Conservation (phyloP, 768 basidiomycete genomes). For the Auriculariales sp. region DNA sequence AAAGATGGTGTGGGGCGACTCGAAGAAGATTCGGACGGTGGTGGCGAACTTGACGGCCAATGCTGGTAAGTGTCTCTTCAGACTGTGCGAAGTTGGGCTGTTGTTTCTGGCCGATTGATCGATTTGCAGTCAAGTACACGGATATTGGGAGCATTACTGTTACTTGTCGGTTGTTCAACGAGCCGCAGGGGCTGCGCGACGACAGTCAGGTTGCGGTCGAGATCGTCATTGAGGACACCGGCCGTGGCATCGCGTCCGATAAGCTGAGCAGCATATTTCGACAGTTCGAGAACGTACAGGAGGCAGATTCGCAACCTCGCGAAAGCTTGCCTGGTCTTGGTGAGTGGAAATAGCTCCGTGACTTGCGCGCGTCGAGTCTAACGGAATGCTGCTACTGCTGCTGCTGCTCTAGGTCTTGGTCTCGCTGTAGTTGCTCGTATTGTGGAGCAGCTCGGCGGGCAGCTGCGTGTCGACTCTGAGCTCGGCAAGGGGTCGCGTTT, state of each 20-base stretch:
- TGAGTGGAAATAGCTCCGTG: background rate
- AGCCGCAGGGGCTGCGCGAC: constrained; percentile 34
- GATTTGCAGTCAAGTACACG: constrained; percentile 54
- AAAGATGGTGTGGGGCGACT: constrained; percentile 51
- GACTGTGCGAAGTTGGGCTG: background rate
- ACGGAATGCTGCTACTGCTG: background rate
- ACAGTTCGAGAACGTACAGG: constrained; percentile 55
- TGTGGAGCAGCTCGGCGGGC: constrained; percentile 64
- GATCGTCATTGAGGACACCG: constrained; percentile 57
- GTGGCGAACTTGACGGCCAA: constrained; percentile 70
- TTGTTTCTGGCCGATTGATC: constrained; percentile 1
- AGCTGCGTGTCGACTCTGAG: constrained; percentile 62
- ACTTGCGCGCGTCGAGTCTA: background rate
- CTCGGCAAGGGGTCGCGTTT: constrained; percentile 54
- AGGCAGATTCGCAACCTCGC: background rate
- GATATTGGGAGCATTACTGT: constrained; percentile 43
- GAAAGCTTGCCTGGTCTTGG: background rate
- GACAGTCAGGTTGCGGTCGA: constrained; percentile 42
- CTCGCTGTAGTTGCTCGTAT: constrained; percentile 71
- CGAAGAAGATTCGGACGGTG: constrained; percentile 58
- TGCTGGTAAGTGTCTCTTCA: constrained; percentile 30
- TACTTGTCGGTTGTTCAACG: constrained; percentile 34
- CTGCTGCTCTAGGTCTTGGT: constrained; percentile 37
- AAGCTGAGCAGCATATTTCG: constrained; percentile 67
- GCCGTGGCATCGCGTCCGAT: constrained; percentile 48